Evolutionary conservation across 1,284 basidiomycete genomes (phyloP), one percentile per base, ranked within the genome.

Genomic region (Athelia sp.): DNA sequence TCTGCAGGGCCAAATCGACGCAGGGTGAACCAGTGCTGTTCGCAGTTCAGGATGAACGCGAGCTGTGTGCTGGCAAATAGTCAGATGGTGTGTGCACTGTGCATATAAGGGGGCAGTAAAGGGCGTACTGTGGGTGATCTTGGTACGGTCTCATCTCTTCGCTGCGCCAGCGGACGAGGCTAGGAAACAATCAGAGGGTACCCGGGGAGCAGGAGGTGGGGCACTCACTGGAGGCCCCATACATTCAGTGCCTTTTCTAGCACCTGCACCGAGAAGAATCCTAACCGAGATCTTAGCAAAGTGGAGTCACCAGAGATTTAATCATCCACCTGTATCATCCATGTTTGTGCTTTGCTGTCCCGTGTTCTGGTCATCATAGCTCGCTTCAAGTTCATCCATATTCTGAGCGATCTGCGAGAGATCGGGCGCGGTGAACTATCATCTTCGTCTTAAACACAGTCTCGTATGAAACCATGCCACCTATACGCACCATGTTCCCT

Each of bases 1-100:
- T 70, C 56, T 46, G 74, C 69, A 55, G 67, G 62, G 43, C 88
- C 91, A 61, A 95, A 96, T 19, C 90, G 82, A 34, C 93, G 84
- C 19, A 96, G 73, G 1, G 90, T 84, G 63, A 90, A 90, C 93
- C 93, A 97, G 62, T 96, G 93, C 48, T 88, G 83, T 35, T 86
- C 73, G 46, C 88, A 79, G 64, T 98, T 93, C 43, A 98, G 78
- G 51, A 98, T 86, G 66, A 95, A 98, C 1, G 83, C 94, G 23
- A 90, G 78, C 67, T 95, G 90, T 3, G 78, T 76, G 58, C 93
- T 94, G 55, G n/a, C n/a, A n/a, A n/a, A n/a, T 11, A 32, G 31
- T 24, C 26, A 54, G 43, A 46, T 43, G 31, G 47, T 24, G 45
- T 46, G 36, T 15, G 22, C 32, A 6, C 36, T 40, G 36, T 8